Evolutionary conservation across 495 filamentous ascomycete genomes (phyloP).

Genomic region (Tuber indicum): DNA sequence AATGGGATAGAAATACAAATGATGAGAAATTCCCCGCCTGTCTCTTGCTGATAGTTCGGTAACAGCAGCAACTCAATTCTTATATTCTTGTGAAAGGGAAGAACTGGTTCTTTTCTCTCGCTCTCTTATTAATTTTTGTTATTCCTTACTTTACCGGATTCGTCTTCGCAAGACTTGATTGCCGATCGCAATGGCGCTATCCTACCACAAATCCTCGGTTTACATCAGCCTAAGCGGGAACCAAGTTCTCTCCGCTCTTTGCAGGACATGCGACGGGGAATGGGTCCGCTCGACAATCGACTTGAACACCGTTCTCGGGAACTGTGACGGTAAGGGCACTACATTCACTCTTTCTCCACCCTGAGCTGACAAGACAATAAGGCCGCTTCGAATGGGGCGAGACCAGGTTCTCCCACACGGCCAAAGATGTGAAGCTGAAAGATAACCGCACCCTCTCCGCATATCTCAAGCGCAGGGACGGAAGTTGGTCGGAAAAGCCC

Average conservation of each 20-base stretch:
- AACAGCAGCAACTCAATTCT: not conserved
- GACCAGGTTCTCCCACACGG: constrained; percentile 20
- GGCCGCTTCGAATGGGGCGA: constrained; percentile 30
- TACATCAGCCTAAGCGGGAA: constrained; percentile 32
- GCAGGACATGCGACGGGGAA: constrained; percentile 29
- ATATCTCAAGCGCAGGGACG: constrained; percentile 28
- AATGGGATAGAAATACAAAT: not conserved
- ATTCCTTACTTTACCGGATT: not conserved
- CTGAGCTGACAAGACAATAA: constrained; percentile 13
- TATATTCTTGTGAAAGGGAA: not conserved
- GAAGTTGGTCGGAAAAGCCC: constrained; percentile 26
- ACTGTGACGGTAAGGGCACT: constrained; percentile 15
- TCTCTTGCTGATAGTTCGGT: not conserved
- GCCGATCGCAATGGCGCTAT: constrained; percentile 13
- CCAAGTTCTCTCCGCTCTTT: constrained; percentile 33
- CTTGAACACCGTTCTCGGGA: constrained; percentile 26
- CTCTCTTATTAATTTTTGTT: not conserved
- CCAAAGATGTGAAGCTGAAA: constrained; percentile 22
- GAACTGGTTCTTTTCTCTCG: constrained; percentile 2
- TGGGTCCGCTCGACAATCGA: constrained; percentile 34
- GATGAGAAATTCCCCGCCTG: not conserved
- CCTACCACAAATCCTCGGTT: constrained; percentile 30
- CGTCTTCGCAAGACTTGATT: not conserved
- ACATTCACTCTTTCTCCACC: not conserved
- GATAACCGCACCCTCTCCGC: constrained; percentile 27